Evolutionary conservation across 225 moss, liverwort and hornwort genomes (phyloP).

Genomic region (Neckera pumila): DNA sequence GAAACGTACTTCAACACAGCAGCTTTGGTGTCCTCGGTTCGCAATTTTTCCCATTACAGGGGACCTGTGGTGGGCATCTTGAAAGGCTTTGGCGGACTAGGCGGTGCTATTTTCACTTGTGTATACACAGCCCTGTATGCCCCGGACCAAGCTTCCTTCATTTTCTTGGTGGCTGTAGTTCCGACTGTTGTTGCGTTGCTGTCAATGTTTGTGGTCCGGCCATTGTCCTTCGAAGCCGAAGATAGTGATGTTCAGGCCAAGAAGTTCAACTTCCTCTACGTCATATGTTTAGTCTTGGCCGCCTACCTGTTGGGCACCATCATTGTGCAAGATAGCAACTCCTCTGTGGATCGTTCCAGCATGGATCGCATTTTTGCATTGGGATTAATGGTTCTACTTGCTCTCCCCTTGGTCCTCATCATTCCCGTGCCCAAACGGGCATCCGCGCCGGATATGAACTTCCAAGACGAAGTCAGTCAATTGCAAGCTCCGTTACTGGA

Average conservation of each 20-base stretch:
- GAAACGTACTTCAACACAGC: constrained; percentile 94
- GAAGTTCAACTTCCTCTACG: constrained; percentile 68
- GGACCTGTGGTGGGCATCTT: constrained; percentile 89
- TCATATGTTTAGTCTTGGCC: constrained; percentile 54
- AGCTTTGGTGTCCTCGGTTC: constrained; percentile 72
- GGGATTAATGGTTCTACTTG: constrained; percentile 49
- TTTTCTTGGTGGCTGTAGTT: constrained; percentile 70
- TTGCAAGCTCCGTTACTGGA: constrained; percentile 48
- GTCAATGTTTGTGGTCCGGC: constrained; percentile 51
- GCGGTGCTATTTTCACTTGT: constrained; percentile 85
- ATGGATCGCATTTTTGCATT: constrained; percentile 28
- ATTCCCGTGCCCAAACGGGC: background rate
- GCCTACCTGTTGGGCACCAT: constrained; percentile 62
- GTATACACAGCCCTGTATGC: constrained; percentile 71
- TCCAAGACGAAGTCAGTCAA: constrained; percentile 25
- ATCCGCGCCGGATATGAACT: background rate
- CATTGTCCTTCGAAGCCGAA: constrained; percentile 31
- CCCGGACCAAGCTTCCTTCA: constrained; percentile 78
- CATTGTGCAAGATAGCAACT: constrained; percentile 37
- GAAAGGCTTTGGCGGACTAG: constrained; percentile 84
- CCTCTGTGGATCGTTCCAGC: background rate
- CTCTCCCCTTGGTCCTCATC: constrained; percentile 44
- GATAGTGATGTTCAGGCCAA: constrained; percentile 18
- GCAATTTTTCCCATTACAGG: constrained; percentile 71
- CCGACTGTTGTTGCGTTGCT: constrained; percentile 64